Conservation (phyloP, 1,139 yeast species). For the Petasospora rhodanensis region DNA sequence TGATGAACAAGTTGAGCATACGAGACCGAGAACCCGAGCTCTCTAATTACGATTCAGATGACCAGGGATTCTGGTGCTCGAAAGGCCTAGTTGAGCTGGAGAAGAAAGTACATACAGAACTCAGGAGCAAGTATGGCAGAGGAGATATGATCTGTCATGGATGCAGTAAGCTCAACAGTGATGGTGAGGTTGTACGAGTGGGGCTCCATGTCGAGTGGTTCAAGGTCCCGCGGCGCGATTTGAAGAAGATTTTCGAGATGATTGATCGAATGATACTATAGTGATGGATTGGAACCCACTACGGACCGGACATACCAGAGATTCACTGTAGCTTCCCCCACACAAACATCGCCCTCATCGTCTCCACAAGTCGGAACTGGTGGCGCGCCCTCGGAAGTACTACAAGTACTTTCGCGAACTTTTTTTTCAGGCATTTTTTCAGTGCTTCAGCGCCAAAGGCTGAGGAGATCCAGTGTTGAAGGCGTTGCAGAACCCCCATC, state of each 20-base stretch:
- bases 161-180: constrained; percentile 31
- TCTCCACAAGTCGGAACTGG: too few relatives aligned
- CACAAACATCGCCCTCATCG: too few relatives aligned
- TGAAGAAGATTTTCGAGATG: constrained; percentile 35
- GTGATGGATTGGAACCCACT: too few relatives aligned
- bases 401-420: not conserved
- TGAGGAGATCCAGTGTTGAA: too few relatives aligned
- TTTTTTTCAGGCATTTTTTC: too few relatives aligned
- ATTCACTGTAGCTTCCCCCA: too few relatives aligned
- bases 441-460: constrained; percentile 4
- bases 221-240: constrained; percentile 42
- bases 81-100: constrained; percentile 36
- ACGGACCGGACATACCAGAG: too few relatives aligned
- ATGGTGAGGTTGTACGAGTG: constrained; percentile 16
- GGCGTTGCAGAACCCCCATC: too few relatives aligned
- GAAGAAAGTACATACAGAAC: constrained; percentile 34
- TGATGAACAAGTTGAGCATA: constrained; percentile 7
- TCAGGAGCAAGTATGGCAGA: constrained; percentile 37
- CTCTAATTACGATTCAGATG: constrained; percentile 5
- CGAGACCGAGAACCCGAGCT: not conserved
- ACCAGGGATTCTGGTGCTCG: constrained; percentile 34
- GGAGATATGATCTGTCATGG: constrained; percentile 43
- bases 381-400: constrained; percentile 4
- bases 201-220: constrained; percentile 59
- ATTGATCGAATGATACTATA: constrained; percentile 36